Percentiles rank a stretch among this genome's conserved stretches.
These are phyloP conservation scores for Arachis stenosperma DNA, from an alignment of 306 rosid species.

Conservation along the genomic window DNA sequence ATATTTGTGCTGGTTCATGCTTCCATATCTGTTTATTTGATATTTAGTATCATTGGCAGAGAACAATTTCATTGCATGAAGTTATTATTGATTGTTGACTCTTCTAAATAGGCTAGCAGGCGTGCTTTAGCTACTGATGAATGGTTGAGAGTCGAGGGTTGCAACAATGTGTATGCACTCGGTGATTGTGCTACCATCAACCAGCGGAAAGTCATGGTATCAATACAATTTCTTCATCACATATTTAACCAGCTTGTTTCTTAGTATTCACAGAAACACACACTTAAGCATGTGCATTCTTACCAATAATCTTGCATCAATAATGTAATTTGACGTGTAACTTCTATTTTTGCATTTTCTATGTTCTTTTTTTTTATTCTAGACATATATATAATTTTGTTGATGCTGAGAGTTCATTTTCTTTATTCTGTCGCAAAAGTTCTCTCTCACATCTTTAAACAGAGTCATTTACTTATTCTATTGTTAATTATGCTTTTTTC, in stretches of 20 bases:
- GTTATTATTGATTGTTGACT: constrained; percentile 5
- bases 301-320: background rate
- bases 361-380: constrained; percentile 15
- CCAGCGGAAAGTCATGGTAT: constrained; percentile 97
- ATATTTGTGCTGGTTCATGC: background rate
- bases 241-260: background rate
- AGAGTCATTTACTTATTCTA: background rate
- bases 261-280: background rate
- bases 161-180: constrained; percentile 76
- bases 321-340: background rate
- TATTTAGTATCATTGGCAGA: background rate
- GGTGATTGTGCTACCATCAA: constrained; percentile 99
- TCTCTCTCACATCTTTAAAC: background rate
- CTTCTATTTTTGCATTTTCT: constrained; percentile 4
- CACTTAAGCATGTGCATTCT: background rate
- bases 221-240: constrained; percentile 5
- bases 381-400: background rate
- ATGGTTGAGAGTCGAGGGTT: constrained; percentile 97
- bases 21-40: background rate
- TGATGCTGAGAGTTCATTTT: background rate
- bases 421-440: no score
- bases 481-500: background rate
- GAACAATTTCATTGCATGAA: background rate
- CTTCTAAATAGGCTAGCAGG: constrained; percentile 67
- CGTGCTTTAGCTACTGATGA: constrained; percentile 98